Base-by-base conservation (phyloP, 2,329 filamentous ascomycete genomes). In the Dactylella cylindrospora region DNA sequence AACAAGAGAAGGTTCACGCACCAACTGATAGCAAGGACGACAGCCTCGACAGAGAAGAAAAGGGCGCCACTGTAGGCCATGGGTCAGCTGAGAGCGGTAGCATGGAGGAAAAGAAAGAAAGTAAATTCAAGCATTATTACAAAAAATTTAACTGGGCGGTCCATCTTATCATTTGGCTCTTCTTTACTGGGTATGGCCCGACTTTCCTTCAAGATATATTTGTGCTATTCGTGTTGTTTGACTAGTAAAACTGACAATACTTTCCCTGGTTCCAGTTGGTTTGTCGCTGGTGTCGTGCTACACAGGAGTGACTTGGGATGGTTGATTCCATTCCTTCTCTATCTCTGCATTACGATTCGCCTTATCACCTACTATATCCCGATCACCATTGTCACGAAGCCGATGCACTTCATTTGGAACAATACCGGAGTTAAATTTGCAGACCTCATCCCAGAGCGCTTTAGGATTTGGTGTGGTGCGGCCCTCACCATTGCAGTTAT, bases 261-360 rank as follows among this genome's bases (percentile, higher is more conserved):
- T 38, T 31, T 25, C 23, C 20, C 22, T 10, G 19, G 47, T 33
- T 29, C 36, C 44, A 79, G 79, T 69, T 90, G 86, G 86, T 90
- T 85, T 85, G 84, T 90, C 66, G 83, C 85, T 5, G 81, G 84
- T 50, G 75, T 91, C 40, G 77, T 90, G 59, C 76, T 88, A 47
- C 88, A 91, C 71, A 82, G 82, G 59, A 67, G 84, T 59, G 82
- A 89, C 69, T 78, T 77, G 68, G 88, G 88, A 70, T 95, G 89
- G 89, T 74, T 94, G 53, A 81, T 90, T 43, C 89, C 90, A 0
- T 93, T 94, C 74, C 77, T 95, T 44, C 71, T 95, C 39, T 95
- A 85, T 77, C 80, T 95, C 38, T 79, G 77, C 66, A 83, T 94
- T 68, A 82, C 80, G 8, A 76, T 93, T 44, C 85, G 90, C 26